Conservation (phyloP, 2,329 filamentous ascomycete genomes). For the Ophiostoma montium region DNA sequence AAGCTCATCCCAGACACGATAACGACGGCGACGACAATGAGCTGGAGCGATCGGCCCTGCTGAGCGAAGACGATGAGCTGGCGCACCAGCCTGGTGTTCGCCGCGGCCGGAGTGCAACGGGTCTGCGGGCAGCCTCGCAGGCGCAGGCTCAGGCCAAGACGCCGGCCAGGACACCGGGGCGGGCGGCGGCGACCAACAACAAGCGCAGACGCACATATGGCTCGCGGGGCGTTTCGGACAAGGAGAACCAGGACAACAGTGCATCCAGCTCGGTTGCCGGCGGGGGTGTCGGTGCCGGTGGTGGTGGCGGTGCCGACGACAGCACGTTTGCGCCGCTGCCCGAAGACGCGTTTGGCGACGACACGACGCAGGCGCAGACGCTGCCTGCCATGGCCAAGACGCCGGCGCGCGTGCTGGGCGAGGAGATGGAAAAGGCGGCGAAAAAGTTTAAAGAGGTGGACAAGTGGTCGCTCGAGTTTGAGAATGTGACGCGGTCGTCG, state of each 20-base stretch:
- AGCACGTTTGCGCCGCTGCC: conserved; percentile 28
- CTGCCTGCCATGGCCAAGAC: conserved; percentile 18
- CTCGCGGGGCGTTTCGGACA: conserved; percentile 35
- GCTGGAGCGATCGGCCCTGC: conserved; percentile 25
- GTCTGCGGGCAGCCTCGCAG: neutral
- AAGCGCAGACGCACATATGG: conserved; percentile 33
- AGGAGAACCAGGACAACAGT: conserved; percentile 35
- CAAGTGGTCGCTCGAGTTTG: conserved; percentile 52
- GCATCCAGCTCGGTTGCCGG: conserved; percentile 3
- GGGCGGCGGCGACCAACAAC: conserved; percentile 1
- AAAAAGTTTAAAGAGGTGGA: conserved; percentile 58
- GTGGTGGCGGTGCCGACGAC: conserved; percentile 19
- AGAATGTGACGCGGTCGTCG: conserved; percentile 44
- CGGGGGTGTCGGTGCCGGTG: conserved; percentile 11
- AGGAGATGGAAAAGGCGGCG: conserved; percentile 43
- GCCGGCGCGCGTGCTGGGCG: conserved; percentile 9
- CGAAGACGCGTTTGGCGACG: conserved; percentile 31
- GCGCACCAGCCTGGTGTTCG: conserved; percentile 27
- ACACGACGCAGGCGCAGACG: conserved; percentile 24
- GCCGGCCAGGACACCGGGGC: neutral
- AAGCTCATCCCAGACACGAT: no score
- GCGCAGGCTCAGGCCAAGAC: neutral
- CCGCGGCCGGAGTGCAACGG: conserved; percentile 4
- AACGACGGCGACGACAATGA: conserved; percentile 20
- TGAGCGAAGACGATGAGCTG: conserved; percentile 42